phyloP scores from a whole-genome alignment of 2,329 filamentous ascomycete genomes.

The Ophiostoma perfectum region DNA sequence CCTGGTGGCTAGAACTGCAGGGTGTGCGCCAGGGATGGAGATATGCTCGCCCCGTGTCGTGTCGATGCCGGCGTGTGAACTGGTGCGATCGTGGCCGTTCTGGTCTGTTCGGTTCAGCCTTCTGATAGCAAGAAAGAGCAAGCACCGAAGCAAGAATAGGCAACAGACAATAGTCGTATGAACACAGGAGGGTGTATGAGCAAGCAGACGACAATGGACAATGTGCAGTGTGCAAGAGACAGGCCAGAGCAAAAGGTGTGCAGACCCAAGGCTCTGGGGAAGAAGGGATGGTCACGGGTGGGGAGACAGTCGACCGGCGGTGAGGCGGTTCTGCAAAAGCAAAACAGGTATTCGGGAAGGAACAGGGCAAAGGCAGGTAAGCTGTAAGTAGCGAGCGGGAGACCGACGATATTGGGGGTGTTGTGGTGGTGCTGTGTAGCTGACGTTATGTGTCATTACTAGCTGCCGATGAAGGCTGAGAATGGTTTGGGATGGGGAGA shows the following conservation, averaged over 20 bases:
- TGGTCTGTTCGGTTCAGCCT: not conserved
- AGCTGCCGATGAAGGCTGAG: not conserved
- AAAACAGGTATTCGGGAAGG: slow-evolving; percentile 11
- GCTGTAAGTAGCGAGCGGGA: no score
- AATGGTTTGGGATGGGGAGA: not conserved
- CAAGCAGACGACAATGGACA: not conserved
- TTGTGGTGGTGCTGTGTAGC: not conserved
- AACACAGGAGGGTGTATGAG: not conserved
- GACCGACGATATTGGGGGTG: no score
- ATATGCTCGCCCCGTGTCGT: not conserved
- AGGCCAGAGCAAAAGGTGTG: not conserved
- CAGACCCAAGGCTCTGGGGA: not conserved
- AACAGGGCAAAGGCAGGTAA: not conserved
- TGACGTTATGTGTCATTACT: not conserved
- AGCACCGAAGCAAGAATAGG: not conserved
- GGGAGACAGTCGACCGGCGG: slow-evolving; percentile 4
- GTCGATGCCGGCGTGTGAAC: not conserved
- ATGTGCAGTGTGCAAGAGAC: not conserved
- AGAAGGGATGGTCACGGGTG: not conserved
- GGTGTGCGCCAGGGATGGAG: no score
- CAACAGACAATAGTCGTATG: no score
- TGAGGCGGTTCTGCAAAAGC: not conserved
- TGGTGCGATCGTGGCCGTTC: not conserved
- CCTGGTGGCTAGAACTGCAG: no score
- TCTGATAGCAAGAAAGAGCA: not conserved